Evolutionary conservation across 768 basidiomycete genomes (phyloP), one percentile per base, ranked within the genome.

Genomic region (Agaricus subrufescens): DNA sequence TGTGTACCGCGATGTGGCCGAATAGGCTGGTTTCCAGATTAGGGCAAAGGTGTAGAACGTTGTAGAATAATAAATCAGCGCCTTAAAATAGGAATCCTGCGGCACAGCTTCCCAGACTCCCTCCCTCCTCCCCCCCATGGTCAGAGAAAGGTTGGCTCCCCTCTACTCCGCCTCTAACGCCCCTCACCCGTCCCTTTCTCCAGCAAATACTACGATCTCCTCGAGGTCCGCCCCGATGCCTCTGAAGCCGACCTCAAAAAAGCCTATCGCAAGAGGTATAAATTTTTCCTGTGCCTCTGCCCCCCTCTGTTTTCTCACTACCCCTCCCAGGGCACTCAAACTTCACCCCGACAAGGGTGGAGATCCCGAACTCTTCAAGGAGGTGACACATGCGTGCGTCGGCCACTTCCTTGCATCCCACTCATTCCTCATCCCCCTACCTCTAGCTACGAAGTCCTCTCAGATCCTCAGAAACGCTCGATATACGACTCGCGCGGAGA

Each of bases 301-400:
- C 27, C 43, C 44, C 54, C 58, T 59, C 23, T 8, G 57, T 56
- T 23, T n/a, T 15, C 48, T 37, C 30, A n/a, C 9, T 29, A 12
- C 26, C 25, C 50, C 61, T 52, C 52, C 42, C 57, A 94, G 92
- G 71, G 92, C 92, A 9, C 71, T 94, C 50, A 83, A 88, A 56
- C 73, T 93, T 61, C 92, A 94, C 68, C 92, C 92, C 23, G 92
- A 94, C 80, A 95, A 95, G 73, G 94, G 94, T 46, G 94, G 94
- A 56, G 95, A 97, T 65, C 94, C 94, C 26, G 96, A 98, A 71
- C 71, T 90, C 52, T 98, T 98, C 86, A 98, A 98, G 69, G 93
- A 98, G 69, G 89, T 98, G 38, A 95, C 92, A 9, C 92, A 94
- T 75, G 92, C 92, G 89, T 94, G 78, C 59, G 91, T 80, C n/a